phyloP scores from a whole-genome alignment of 345 rosid species.

The Gynandropsis gynandra region DNA sequence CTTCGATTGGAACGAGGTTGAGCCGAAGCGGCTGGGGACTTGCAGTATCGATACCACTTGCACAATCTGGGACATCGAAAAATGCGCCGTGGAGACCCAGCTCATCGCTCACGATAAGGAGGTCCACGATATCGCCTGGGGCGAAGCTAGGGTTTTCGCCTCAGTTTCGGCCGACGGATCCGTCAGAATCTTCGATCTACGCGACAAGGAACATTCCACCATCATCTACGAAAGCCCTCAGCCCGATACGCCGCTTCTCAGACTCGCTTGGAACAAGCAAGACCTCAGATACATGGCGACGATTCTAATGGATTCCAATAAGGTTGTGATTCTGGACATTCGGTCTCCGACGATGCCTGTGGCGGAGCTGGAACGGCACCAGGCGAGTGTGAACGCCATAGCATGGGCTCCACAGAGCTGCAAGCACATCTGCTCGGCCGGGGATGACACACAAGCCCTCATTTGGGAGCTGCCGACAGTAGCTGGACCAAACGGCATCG shows the following conservation, averaged over 20 bases:
- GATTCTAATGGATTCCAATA: conserved; percentile 72
- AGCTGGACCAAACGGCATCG: conserved; percentile 92
- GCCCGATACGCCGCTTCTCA: conserved; percentile 62
- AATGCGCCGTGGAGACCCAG: conserved; percentile 72
- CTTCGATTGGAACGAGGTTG: conserved; percentile 92
- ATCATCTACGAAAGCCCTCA: conserved; percentile 76
- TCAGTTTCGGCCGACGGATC: conserved; percentile 84
- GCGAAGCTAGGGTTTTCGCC: conserved; percentile 68
- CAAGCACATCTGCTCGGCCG: conserved; percentile 77
- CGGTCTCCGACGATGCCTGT: conserved; percentile 66
- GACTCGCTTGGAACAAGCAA: conserved; percentile 85
- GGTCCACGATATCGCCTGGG: conserved; percentile 84
- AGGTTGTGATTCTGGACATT: conserved; percentile 70
- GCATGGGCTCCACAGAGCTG: conserved; percentile 82
- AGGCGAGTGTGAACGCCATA: conserved; percentile 61
- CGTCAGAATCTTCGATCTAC: conserved; percentile 59
- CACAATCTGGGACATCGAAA: conserved; percentile 92
- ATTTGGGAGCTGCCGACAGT: conserved; percentile 92
- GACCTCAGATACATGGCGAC: conserved; percentile 77
- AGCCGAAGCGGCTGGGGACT: conserved; percentile 84
- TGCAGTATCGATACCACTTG: conserved; percentile 92
- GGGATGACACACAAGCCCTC: conserved; percentile 77
- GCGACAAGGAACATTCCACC: conserved; percentile 73
- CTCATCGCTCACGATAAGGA: conserved; percentile 81
- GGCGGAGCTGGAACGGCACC: conserved; percentile 68